Evolutionary conservation across 805 yeast genomes (phyloP).

Genomic region (Wickerhamiella azymoides): DNA sequence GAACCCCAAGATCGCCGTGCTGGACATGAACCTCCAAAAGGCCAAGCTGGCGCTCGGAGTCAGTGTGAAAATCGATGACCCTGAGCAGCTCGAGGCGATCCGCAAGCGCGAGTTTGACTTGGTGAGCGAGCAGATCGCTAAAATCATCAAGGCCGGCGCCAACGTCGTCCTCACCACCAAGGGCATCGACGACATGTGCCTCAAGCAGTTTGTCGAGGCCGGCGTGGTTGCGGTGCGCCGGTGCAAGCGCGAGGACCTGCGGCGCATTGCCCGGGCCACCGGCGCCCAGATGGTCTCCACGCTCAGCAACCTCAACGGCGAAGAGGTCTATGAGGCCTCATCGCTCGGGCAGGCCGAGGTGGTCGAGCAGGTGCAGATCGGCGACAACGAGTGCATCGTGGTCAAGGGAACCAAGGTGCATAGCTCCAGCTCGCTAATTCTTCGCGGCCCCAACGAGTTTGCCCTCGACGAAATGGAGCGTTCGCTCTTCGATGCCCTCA

Average conservation of each 20-base stretch:
- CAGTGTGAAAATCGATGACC: conserved; percentile 90
- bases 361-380: conserved; percentile 77
- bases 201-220: conserved; percentile 81
- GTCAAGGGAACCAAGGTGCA: conserved; percentile 83
- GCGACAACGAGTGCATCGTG: conserved; percentile 94
- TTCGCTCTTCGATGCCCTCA: conserved; percentile 84
- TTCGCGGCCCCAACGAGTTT: conserved; percentile 90
- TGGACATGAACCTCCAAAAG: conserved; percentile 87
- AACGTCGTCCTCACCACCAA: conserved; percentile 86
- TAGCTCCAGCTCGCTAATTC: conserved; percentile 77
- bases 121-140: conserved; percentile 65
- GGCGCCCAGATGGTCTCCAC: conserved; percentile 85
- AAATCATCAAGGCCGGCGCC: conserved; percentile 77
- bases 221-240: conserved; percentile 94
- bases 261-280: conserved; percentile 94
- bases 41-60: conserved; percentile 98
- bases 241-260: conserved; percentile 89
- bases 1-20: conserved; percentile 69
- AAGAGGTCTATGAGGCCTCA: conserved; percentile 74
- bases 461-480: conserved; percentile 98
- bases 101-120: conserved; percentile 81
- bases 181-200: conserved; percentile 86
- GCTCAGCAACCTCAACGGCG: conserved; percentile 91
- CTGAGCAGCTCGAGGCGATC: conserved; percentile 89
- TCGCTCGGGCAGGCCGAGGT: conserved; percentile 82